These are phyloP conservation scores for Collybia sordida DNA, from an alignment of 768 basidiomycete genomes.

Conservation along the genomic window DNA sequence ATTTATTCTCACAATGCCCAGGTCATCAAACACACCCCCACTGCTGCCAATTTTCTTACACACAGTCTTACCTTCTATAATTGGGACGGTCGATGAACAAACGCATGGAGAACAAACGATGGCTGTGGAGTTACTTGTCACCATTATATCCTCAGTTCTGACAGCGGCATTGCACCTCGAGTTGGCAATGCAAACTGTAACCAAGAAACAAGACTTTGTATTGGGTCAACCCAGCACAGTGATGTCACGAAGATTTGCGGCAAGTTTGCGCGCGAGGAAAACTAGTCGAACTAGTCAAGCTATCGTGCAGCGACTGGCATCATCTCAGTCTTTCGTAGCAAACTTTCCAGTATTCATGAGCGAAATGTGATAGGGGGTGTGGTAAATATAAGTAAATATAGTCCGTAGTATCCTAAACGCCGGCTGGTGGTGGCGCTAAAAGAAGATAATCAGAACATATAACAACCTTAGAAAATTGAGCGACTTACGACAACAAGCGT, in stretches of 20 bases:
- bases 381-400: constrained; percentile 6
- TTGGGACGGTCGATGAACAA: constrained; percentile 55
- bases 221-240: constrained; percentile 64
- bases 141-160: constrained; percentile 62
- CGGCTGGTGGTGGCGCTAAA: constrained; percentile 44
- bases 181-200: constrained; percentile 58
- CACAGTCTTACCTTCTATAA: constrained; percentile 60
- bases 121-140: constrained; percentile 62
- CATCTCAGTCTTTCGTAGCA: constrained; percentile 64
- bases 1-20: constrained; percentile 66
- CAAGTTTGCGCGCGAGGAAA: constrained; percentile 56
- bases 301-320: constrained; percentile 59
- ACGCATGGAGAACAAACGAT: constrained; percentile 53
- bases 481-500: constrained; percentile 79
- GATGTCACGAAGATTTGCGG: constrained; percentile 65
- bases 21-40: constrained; percentile 49
- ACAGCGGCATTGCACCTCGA: constrained; percentile 71
- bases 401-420: constrained; percentile 29
- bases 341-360: constrained; percentile 72
- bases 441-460: constrained; percentile 1
- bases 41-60: constrained; percentile 76
- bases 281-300: constrained; percentile 46
- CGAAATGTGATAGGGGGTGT: constrained; percentile 24
- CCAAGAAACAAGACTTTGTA: constrained; percentile 45
- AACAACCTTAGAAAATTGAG: neutral